Conservation (phyloP, 352 stramenopile species). For the Thalassiosira exigua region DNA sequence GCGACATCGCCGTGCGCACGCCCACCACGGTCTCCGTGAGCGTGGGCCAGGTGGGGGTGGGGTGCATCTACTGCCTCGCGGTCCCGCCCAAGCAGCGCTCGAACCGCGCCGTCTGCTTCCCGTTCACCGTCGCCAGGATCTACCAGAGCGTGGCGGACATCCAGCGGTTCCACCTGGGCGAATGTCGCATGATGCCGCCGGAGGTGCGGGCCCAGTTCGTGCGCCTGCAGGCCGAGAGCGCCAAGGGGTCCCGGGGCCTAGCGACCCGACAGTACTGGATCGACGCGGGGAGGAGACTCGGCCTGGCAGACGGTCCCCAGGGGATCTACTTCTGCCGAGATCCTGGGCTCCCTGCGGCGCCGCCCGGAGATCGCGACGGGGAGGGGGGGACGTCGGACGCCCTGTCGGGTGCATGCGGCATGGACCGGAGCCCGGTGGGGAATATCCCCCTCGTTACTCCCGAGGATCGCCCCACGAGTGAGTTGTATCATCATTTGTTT, state of each 20-base stretch:
- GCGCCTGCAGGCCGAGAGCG: constrained; percentile 74
- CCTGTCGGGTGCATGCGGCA: constrained; percentile 60
- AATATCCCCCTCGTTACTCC: constrained; percentile 67
- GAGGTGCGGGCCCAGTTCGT: constrained; percentile 75
- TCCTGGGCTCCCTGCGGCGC: neutral
- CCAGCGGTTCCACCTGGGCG: constrained; percentile 81
- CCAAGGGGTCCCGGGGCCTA: constrained; percentile 80
- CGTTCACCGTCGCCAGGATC: constrained; percentile 73
- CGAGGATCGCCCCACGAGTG: constrained; percentile 79
- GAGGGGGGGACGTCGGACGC: neutral
- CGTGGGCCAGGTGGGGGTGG: constrained; percentile 81
- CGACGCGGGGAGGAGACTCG: constrained; percentile 65
- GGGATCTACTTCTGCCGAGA: constrained; percentile 50
- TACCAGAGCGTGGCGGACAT: constrained; percentile 83
- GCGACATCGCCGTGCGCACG: constrained; percentile 82
- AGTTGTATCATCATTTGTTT: no score
- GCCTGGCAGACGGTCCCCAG: constrained; percentile 66
- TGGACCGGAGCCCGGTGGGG: constrained; percentile 44
- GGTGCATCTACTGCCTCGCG: constrained; percentile 76
- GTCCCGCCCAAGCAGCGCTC: constrained; percentile 73
- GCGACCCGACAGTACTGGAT: constrained; percentile 70
- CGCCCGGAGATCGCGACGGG: neutral
- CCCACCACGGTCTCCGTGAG: constrained; percentile 81
- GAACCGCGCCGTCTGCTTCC: constrained; percentile 84
- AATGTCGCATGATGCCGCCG: constrained; percentile 78